These are phyloP conservation scores for Vanderwaltozyma polyspora DNA, from an alignment of 805 yeast genomes.

Conservation along the genomic window DNA sequence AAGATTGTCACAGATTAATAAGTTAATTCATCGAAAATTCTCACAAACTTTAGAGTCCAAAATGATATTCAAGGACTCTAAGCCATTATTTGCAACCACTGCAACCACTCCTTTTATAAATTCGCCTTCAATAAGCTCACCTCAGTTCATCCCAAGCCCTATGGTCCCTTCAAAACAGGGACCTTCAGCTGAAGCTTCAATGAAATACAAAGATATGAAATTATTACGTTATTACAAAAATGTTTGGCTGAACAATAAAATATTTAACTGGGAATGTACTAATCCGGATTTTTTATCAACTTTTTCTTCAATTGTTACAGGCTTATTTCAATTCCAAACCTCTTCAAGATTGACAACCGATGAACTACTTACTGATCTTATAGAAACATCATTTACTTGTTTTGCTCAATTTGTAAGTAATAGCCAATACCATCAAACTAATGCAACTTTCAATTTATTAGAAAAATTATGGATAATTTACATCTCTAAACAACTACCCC, in stretches of 20 bases:
- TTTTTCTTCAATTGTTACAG: constrained; percentile 24
- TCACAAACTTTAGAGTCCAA: constrained; percentile 15
- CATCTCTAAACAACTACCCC: constrained; percentile 36
- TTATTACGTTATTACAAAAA: constrained; percentile 25
- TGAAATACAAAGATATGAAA: constrained; percentile 21
- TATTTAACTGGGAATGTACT: constrained; percentile 28
- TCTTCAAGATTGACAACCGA: constrained; percentile 16
- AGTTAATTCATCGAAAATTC: constrained; percentile 16
- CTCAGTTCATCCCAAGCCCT: constrained; percentile 22
- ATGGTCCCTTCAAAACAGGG: constrained; percentile 10
- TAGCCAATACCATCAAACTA: constrained; percentile 29
- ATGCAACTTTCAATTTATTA: constrained; percentile 25
- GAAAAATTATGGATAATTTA: constrained; percentile 36
- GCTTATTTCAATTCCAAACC: constrained; percentile 23
- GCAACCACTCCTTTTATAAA: constrained; percentile 8
- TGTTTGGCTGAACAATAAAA: constrained; percentile 30
- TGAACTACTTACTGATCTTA: constrained; percentile 18
- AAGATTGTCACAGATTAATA: constrained; percentile 17
- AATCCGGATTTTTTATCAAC: constrained; percentile 23
- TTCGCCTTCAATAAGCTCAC: constrained; percentile 24
- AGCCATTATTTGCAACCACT: constrained; percentile 5
- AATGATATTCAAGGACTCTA: constrained; percentile 11
- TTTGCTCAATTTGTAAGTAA: constrained; percentile 36
- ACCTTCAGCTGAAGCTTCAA: constrained; percentile 5
- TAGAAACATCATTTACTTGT: constrained; percentile 31